A percentile compares a stretch with the other conserved stretches of the same genome.
phyloP scores from a whole-genome alignment of 441 rosid genomes.

The Adansonia rubrostipa region DNA sequence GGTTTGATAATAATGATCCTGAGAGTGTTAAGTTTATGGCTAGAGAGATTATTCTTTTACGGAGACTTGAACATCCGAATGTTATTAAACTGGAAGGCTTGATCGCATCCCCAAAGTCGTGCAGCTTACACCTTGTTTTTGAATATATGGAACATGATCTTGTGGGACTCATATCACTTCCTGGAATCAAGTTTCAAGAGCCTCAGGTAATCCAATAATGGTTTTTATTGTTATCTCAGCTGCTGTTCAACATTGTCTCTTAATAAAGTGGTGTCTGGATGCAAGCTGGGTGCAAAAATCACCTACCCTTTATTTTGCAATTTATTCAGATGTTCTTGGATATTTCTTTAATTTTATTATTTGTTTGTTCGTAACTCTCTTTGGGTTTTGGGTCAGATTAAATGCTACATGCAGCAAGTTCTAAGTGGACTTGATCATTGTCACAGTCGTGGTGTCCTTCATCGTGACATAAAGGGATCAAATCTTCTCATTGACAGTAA shows the following conservation, averaged over 20 bases:
- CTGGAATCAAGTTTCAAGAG: conserved; percentile 75
- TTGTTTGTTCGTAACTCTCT: not conserved
- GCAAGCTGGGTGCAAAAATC: conserved; percentile 2
- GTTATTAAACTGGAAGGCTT: conserved; percentile 80
- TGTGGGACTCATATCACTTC: conserved; percentile 79
- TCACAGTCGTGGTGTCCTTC: conserved; percentile 78
- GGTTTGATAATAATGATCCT: conserved; percentile 72
- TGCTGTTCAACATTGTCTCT: conserved; percentile 4
- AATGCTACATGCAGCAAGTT: conserved; percentile 96
- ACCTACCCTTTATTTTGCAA: not conserved
- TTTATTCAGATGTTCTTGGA: not conserved
- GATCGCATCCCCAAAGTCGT: conserved; percentile 72
- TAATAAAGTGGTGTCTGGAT: not conserved
- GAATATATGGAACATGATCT: conserved; percentile 99
- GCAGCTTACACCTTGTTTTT: conserved; percentile 81
- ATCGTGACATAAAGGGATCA: conserved; percentile 93
- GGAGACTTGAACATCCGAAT: conserved; percentile 88
- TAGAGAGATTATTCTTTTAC: conserved; percentile 77
- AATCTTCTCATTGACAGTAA: conserved; percentile 83
- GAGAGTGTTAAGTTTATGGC: conserved; percentile 95
- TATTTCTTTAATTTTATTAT: not conserved
- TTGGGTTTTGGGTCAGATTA: conserved; percentile 58
- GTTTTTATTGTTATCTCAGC: conserved; percentile 19
- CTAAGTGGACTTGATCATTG: conserved; percentile 93
- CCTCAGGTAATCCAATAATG: conserved; percentile 64